Evolutionary conservation across 2,329 filamentous ascomycete species (phyloP).

Genomic region (Lecanoromycetidae sp.): DNA sequence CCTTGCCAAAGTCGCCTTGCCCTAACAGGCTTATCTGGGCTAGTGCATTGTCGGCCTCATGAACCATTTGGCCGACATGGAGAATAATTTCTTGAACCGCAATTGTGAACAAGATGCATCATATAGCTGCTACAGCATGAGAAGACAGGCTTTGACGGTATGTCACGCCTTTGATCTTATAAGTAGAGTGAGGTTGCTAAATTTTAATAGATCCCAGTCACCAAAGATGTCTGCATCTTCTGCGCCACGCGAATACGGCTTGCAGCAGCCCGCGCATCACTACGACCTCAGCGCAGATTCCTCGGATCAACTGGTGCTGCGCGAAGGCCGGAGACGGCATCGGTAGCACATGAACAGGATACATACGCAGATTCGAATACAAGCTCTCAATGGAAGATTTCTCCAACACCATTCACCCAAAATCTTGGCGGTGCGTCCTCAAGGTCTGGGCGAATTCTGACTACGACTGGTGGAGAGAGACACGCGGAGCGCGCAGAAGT

Average conservation of each 20-base stretch:
- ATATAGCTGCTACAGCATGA: conserved; percentile 6
- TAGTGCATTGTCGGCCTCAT: no score
- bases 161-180: neutral
- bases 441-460: no score
- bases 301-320: conserved; percentile 26
- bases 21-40: no score
- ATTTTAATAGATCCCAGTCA: neutral
- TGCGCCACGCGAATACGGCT: conserved; percentile 24
- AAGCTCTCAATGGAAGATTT: neutral
- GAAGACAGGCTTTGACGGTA: conserved; percentile 6
- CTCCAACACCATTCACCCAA: neutral
- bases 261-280: conserved; percentile 18
- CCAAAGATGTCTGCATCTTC: conserved; percentile 29
- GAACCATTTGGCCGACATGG: no score
- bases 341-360: conserved; percentile 19
- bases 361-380: conserved; percentile 10
- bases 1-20: no score
- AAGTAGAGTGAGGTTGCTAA: neutral
- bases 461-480: no score
- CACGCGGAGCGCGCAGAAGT: no score
- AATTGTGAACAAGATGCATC: no score
- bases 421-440: no score
- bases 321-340: conserved; percentile 23
- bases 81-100: no score
- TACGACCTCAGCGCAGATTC: conserved; percentile 23